phyloP scores from a whole-genome alignment of 768 basidiomycete genomes.

The Hygrocybe coccinea region DNA sequence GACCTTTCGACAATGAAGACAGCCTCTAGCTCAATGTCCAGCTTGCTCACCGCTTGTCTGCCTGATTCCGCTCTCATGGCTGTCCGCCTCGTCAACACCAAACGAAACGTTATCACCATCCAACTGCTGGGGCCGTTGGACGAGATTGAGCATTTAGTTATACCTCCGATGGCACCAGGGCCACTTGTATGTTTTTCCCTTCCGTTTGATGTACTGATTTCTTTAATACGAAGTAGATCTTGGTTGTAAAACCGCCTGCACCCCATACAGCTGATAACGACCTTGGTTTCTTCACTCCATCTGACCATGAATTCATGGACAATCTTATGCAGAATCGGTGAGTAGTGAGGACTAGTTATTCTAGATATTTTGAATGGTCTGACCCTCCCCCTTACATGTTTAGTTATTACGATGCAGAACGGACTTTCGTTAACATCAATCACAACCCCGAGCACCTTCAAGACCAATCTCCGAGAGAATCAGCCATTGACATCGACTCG shows the following conservation, averaged over 20 bases:
- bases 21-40: neutral
- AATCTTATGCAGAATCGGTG: neutral
- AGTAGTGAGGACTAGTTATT: neutral
- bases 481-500: neutral
- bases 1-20: too few relatives aligned
- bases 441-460: neutral
- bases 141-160: neutral
- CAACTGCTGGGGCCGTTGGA: neutral
- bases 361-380: neutral
- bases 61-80: neutral
- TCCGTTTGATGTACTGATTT: neutral
- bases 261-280: neutral
- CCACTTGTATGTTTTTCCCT: neutral
- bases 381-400: too few relatives aligned
- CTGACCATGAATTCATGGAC: neutral
- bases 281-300: neutral
- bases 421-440: neutral
- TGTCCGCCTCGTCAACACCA: neutral
- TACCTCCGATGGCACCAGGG: neutral
- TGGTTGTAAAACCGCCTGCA: neutral
- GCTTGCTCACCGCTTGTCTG: neutral
- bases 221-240: neutral
- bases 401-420: too few relatives aligned
- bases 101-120: neutral
- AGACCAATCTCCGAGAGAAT: neutral